Percentiles rank a stretch among this genome's conserved stretches.
These are phyloP conservation scores for Pseudogymnoascus sp. DNA, from an alignment of 2,329 filamentous ascomycete species.

Conservation along the genomic window DNA sequence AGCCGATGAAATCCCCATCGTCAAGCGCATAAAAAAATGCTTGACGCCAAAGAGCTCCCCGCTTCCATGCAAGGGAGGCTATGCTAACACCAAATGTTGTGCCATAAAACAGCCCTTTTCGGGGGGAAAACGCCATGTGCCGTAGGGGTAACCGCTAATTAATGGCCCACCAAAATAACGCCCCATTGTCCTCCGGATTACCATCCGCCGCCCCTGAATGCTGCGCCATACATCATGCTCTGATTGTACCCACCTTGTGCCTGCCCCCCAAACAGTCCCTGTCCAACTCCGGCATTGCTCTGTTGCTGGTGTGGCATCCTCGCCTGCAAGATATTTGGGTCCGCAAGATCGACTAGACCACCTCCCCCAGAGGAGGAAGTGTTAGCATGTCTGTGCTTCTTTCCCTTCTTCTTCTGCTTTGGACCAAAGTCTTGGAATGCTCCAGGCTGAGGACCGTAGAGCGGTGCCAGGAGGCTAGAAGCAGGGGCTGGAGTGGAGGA, in stretches of 20 bases:
- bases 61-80: slow-evolving; percentile 31
- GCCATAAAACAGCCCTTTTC: slow-evolving; percentile 24
- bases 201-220: slow-evolving; percentile 58
- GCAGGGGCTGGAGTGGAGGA: slow-evolving; percentile 79
- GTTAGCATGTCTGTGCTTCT: slow-evolving; percentile 99
- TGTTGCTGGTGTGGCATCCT: slow-evolving; percentile 85
- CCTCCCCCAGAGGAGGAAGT: slow-evolving; percentile 99
- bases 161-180: slow-evolving; percentile 18
- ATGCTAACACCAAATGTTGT: slow-evolving; percentile 35
- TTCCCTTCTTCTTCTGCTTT: slow-evolving; percentile 99
- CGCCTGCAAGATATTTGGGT: slow-evolving; percentile 98
- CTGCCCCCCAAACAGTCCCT: slow-evolving; percentile 83
- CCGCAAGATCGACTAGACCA: slow-evolving; percentile 99
- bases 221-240: slow-evolving; percentile 72
- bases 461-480: slow-evolving; percentile 82
- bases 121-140: slow-evolving; percentile 15
- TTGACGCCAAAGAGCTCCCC: slow-evolving; percentile 28
- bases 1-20: slow-evolving; percentile 16
- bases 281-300: slow-evolving; percentile 74
- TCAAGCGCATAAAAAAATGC: slow-evolving; percentile 19
- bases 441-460: slow-evolving; percentile 80
- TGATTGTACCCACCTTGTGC: slow-evolving; percentile 92
- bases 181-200: slow-evolving; percentile 29
- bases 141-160: slow-evolving; percentile 8
- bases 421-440: slow-evolving; percentile 84